Evolutionary conservation across 352 stramenopile genomes (phyloP), one percentile per base, ranked within the genome.

Genomic region (Phytophthora foliorum): DNA sequence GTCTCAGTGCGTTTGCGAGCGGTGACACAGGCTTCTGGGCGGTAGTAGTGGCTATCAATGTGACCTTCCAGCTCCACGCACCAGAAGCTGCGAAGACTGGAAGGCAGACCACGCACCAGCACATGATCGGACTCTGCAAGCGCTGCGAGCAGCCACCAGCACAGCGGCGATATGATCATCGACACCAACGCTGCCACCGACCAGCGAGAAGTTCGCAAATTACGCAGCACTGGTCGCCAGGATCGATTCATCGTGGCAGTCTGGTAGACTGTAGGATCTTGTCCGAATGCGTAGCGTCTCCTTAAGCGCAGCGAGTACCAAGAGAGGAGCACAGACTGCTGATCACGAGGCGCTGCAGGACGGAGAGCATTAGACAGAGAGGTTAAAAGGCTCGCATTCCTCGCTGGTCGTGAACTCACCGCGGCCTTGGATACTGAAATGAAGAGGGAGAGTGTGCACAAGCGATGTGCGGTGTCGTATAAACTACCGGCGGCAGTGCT

Each of bases 51-150:
- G 44, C 49, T 45, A 46, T 86, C 78, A 21, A 80, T 79, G 57
- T 86, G 78, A 24, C 68, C 74, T 60, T 82, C 68, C n/a, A 80
- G 58, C 7, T 73, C 58, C 34, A 80, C 64, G 31, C 77, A 85
- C 54, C 65, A 75, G 14, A 46, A 73, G 25, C 42, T 44, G 17
- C 61, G 66, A 38, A 70, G 25, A 27, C 21, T 38, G 9, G 14
- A 13, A 44, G 63, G 69, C 11, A 77, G 46, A 22, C 39, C 41
- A 29, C 46, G 57, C 16, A 77, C 6, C 39, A 77, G 25, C 31
- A 36, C 39, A 19, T 70, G 63, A 34, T 75, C 63, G 16, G 57
- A 49, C 45, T 75, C 68, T 16, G 68, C 68, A n/a, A 75, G 68
- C 38, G 27, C 31, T 4, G 50, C 63, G n/a, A 75, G 45, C 11